These are phyloP conservation scores for Termitomyces sp. DNA, from an alignment of 768 basidiomycete genomes.

Conservation along the genomic window DNA sequence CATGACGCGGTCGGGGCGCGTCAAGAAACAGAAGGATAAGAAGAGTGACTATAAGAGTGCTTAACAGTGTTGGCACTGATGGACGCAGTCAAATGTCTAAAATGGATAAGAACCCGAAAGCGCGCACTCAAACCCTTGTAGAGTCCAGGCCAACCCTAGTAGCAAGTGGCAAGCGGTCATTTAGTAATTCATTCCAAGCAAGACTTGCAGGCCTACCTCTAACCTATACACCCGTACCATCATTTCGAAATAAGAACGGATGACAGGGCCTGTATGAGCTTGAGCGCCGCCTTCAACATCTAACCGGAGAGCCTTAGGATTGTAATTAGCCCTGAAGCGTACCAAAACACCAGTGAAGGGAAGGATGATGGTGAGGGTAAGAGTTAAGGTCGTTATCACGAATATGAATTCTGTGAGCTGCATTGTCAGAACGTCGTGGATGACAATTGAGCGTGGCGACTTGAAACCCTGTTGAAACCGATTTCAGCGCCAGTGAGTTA, in stretches of 20 bases:
- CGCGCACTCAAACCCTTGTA: slow-evolving; percentile 70
- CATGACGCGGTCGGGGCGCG: slow-evolving; percentile 52
- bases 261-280: slow-evolving; percentile 73
- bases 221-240: slow-evolving; percentile 60
- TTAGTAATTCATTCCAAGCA: not conserved
- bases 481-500: not conserved
- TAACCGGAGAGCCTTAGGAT: slow-evolving; percentile 77
- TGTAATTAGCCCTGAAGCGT: slow-evolving; percentile 79
- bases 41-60: slow-evolving; percentile 49
- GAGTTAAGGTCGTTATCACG: slow-evolving; percentile 37
- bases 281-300: slow-evolving; percentile 73
- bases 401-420: slow-evolving; percentile 30
- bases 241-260: slow-evolving; percentile 74
- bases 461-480: not conserved
- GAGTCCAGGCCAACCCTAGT: slow-evolving; percentile 59
- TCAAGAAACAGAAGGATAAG: slow-evolving; percentile 57
- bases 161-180: not conserved
- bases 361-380: slow-evolving; percentile 54
- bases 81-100: not conserved
- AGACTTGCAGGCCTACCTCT: slow-evolving; percentile 43
- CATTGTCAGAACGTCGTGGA: slow-evolving; percentile 19
- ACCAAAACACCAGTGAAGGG: slow-evolving; percentile 66
- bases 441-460: not conserved
- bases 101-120: not conserved
- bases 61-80: slow-evolving; percentile 38